phyloP scores from a whole-genome alignment of 2,329 filamentous ascomycete genomes.

The Beauveria pseudobassiana region DNA sequence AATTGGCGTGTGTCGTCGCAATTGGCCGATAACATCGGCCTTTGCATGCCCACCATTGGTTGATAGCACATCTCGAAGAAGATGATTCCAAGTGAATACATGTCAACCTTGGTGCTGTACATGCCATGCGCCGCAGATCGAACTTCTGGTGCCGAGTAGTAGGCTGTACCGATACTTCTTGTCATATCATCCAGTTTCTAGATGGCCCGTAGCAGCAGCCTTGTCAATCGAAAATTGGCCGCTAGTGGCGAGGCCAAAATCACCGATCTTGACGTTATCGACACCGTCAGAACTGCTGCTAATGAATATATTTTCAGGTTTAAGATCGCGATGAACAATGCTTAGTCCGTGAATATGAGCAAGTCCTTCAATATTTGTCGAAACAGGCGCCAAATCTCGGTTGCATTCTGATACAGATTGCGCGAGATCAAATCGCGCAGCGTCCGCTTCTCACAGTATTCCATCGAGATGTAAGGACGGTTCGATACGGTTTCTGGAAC shows the following conservation, averaged over 20 bases:
- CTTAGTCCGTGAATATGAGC: slow-evolving; percentile 83
- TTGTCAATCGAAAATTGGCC: slow-evolving; percentile 66
- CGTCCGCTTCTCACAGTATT: slow-evolving; percentile 92
- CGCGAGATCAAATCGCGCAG: slow-evolving; percentile 79
- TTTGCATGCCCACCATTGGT: slow-evolving; percentile 60
- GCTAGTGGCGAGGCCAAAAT: slow-evolving; percentile 90
- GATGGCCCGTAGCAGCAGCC: slow-evolving; percentile 25
- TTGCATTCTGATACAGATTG: slow-evolving; percentile 62
- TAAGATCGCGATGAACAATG: slow-evolving; percentile 92
- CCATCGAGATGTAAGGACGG: slow-evolving; percentile 95
- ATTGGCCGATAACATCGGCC: slow-evolving; percentile 54
- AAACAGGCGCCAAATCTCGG: slow-evolving; percentile 84
- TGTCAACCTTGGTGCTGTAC: slow-evolving; percentile 94
- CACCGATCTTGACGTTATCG: slow-evolving; percentile 90
- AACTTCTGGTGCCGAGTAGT: slow-evolving; percentile 91
- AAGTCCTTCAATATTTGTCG: slow-evolving; percentile 82
- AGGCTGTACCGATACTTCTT: slow-evolving; percentile 65
- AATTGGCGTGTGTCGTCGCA: slow-evolving; percentile 59
- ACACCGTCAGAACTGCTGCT: slow-evolving; percentile 58
- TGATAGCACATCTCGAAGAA: slow-evolving; percentile 95
- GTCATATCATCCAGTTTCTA: slow-evolving; percentile 59
- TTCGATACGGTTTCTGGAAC: slow-evolving; percentile 50
- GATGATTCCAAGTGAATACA: slow-evolving; percentile 96
- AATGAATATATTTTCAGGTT: slow-evolving; percentile 97
- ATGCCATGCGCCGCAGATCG: slow-evolving; percentile 64